Percentiles rank a stretch among this genome's conserved stretches.
Conservation (phyloP, 352 stramenopile species). For the Globisporangium acanthophoron region DNA sequence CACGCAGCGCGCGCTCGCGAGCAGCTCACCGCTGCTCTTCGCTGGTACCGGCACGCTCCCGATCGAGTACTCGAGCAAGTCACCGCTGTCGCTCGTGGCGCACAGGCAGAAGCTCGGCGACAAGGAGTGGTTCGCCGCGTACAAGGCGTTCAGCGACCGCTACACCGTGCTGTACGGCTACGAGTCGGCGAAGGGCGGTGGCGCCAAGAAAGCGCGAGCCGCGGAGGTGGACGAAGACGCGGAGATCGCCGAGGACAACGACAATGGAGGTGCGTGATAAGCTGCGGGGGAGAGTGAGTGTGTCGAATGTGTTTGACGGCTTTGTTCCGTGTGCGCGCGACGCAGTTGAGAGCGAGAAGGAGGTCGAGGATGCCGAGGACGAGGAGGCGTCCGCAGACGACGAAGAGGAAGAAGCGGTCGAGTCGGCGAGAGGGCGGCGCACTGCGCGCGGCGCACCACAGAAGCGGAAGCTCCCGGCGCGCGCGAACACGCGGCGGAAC, state of each 20-base stretch:
- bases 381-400: constrained; percentile 11
- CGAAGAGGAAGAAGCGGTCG: constrained; percentile 19
- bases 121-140: constrained; percentile 63
- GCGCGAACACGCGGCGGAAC: constrained; percentile 20
- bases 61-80: constrained; percentile 79
- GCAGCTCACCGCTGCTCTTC: constrained; percentile 63
- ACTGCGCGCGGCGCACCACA: constrained; percentile 20
- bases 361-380: constrained; percentile 20
- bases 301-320: background rate
- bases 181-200: constrained; percentile 2
- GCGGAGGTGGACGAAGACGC: constrained; percentile 14
- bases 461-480: constrained; percentile 16
- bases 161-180: constrained; percentile 51
- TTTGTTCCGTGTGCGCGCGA: constrained; percentile 13
- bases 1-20: constrained; percentile 67
- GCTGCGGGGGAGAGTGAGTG: background rate
- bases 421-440: constrained; percentile 18
- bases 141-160: constrained; percentile 59
- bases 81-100: constrained; percentile 35
- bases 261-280: constrained; percentile 9
- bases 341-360: constrained; percentile 30
- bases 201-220: constrained; percentile 6
- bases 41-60: constrained; percentile 53
- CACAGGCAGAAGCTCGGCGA: constrained; percentile 41
- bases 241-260: constrained; percentile 3